These are phyloP conservation scores for Acanthamoeba triangularis DNA, from an alignment of 208 protist genomes.

Conservation along the genomic window DNA sequence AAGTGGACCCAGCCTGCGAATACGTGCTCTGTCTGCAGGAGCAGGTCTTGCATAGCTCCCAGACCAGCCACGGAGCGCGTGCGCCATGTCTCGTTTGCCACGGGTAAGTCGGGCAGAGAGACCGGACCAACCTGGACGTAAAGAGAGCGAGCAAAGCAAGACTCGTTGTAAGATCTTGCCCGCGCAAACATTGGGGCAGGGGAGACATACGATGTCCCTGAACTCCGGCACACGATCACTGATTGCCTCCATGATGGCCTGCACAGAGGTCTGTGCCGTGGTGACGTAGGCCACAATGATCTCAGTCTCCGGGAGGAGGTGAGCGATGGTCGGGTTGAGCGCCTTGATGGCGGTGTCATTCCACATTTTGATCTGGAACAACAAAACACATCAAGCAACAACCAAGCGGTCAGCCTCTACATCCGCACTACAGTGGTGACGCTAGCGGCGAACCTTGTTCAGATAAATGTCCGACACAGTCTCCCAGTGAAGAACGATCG, in stretches of 20 bases:
- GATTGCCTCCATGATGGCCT: background rate
- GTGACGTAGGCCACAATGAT: background rate
- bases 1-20: background rate
- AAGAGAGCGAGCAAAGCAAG: background rate
- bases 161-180: background rate
- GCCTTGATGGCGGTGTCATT: background rate
- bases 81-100: background rate
- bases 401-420: too few relatives aligned
- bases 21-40: background rate
- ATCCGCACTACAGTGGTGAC: too few relatives aligned
- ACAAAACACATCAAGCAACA: background rate
- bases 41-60: background rate
- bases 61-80: background rate
- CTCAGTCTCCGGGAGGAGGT: background rate
- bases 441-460: background rate
- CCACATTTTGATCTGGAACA: background rate
- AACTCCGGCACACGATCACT: background rate
- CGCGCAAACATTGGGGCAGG: too few relatives aligned
- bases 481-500: background rate
- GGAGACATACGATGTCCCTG: background rate
- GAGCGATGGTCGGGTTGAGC: background rate
- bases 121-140: background rate
- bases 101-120: background rate
- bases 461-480: slow-evolving; percentile 2
- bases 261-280: background rate